phyloP scores from a whole-genome alignment of 192 early-diverging fungal species.

The Cetraspora pellucida region DNA sequence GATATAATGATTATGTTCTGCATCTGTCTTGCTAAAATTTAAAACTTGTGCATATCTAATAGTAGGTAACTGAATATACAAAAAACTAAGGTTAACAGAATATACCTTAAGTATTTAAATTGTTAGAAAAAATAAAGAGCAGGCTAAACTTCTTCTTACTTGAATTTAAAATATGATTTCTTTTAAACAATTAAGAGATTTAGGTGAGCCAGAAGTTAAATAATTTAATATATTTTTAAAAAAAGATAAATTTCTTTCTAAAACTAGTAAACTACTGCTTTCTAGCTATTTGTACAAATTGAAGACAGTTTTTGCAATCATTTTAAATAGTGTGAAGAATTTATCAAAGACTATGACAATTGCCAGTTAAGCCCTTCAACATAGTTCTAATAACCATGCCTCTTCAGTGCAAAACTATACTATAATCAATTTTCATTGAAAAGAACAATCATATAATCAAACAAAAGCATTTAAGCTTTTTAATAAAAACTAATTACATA shows the following conservation, averaged over 20 bases:
- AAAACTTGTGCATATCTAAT: not conserved
- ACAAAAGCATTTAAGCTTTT: not conserved
- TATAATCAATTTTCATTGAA: not conserved
- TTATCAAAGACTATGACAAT: not conserved
- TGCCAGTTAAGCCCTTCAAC: not conserved
- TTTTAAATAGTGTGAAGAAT: not conserved
- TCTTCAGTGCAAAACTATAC: not conserved
- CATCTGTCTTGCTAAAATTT: constrained; percentile 9
- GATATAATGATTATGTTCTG: constrained; percentile 25
- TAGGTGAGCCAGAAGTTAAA: not conserved
- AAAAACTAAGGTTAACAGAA: not conserved
- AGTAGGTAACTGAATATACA: not conserved
- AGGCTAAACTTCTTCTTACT: not conserved
- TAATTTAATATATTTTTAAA: not conserved
- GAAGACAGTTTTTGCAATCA: not conserved
- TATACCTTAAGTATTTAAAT: constrained; percentile 3
- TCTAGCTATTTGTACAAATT: not conserved
- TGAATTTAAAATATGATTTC: constrained; percentile 1
- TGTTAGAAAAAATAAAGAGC: not conserved
- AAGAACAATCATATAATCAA: not conserved
- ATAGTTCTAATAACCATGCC: not conserved
- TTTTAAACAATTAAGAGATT: not conserved
- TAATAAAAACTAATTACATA: constrained; percentile 6
- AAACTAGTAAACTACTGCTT: not conserved
- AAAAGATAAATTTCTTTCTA: not conserved